A percentile compares a stretch with the other conserved stretches of the same genome.
Conservation (phyloP, 148 eudicot species). For the Selenicereus undatus region DNA sequence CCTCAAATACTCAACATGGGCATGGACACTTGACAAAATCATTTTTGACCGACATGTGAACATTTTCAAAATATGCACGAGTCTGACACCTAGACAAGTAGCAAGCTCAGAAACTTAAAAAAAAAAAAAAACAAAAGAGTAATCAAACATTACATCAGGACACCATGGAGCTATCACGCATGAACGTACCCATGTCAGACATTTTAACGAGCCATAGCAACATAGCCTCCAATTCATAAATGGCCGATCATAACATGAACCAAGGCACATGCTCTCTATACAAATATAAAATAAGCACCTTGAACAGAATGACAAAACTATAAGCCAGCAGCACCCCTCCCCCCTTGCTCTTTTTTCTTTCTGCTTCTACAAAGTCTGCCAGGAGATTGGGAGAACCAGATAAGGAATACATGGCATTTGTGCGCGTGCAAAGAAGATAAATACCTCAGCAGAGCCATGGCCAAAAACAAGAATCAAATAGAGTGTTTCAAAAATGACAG, state of each 20-base stretch:
- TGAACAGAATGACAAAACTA: neutral
- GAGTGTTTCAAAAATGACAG: slow-evolving; percentile 89
- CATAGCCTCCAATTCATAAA: neutral
- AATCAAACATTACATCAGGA: too few species aligned
- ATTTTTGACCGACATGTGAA: neutral
- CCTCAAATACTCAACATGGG: neutral
- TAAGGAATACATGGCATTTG: neutral
- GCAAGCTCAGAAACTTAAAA: too few species aligned
- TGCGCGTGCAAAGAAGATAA: slow-evolving; percentile 10
- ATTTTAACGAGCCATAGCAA: neutral
- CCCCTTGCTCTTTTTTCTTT: neutral
- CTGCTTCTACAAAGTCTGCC: too few species aligned
- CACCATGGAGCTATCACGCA: too few species aligned
- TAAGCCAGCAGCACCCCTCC: neutral
- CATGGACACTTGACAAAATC: neutral
- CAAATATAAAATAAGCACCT: neutral
- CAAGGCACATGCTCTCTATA: neutral
- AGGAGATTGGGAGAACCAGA: neutral
- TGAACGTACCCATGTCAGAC: neutral
- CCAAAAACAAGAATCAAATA: slow-evolving; percentile 87
- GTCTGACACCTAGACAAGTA: neutral
- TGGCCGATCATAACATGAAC: neutral
- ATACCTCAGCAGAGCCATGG: slow-evolving; percentile 89
- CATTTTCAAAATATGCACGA: neutral
- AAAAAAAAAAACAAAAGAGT: too few species aligned